Base-by-base conservation (phyloP, 768 basidiomycete genomes). In the Lentinus tigrinus region DNA sequence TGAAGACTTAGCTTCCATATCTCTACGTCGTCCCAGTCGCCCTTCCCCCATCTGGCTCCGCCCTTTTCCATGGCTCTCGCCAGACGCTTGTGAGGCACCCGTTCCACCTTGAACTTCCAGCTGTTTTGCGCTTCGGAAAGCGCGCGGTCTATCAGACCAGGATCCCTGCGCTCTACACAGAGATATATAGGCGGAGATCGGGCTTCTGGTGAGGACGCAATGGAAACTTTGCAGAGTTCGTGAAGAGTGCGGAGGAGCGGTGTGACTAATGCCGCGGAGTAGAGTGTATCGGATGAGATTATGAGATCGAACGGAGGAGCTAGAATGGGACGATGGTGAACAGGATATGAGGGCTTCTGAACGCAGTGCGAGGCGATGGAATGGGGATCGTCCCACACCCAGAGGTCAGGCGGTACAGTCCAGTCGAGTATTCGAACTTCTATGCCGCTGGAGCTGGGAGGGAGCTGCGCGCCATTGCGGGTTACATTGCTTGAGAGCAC, bases 1-100 rank as follows among this genome's bases (percentile, higher is more conserved):
- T 11, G 50, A 4, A 64, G 60, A 11, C 48, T 53, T 28, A 72
- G 51, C 68, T 82, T 87, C 89, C 89, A 94, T 43, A 95, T 78
- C 73, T 95, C 91, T 24, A 94, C 77, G 4, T 81, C 90, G 23
- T 88, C 88, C 89, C 91, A 94, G 51, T 92, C 91, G 6, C 79
- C 78, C 65, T 73, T 78, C 13, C 74, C 72, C 91, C 91, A 93
- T 3, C 73, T 71, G 39, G 82, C 68, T 3, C 83, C 81, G 13
- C 75, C 77, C 63, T 82, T 85, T 54, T 78, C 79, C 61, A 93
- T 73, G 4, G 82, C 82, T 65, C 84, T 87, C 36, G 70, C 71
- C 14, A 95, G 64, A 67, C 85, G 88, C 37, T 74, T 80, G 17
- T 74, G 76, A 1, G 84, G 79, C 21, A 95, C 75, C 10, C 83